Evolutionary conservation across 2,329 filamentous ascomycete genomes (phyloP), one percentile per base, ranked within the genome.

Genomic region (Aspergillus clavatus): DNA sequence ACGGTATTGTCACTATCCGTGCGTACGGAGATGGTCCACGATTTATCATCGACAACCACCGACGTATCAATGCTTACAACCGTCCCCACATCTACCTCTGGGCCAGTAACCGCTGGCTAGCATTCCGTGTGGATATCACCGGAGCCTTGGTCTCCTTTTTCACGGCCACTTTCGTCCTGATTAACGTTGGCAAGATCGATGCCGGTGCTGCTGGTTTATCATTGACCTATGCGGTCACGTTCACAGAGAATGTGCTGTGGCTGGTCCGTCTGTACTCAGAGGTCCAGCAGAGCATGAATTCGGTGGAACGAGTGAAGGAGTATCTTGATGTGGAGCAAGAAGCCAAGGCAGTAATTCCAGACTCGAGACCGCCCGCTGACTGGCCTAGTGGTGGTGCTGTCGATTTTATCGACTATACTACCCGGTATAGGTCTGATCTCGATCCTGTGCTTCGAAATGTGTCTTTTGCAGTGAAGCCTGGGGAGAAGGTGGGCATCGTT

Each of bases 241-340:
- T 98, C 61, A 95, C 90, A 0, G 93, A 98, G 67, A 97, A 95
- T 55, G 86, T 98, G 5, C 73, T 98, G 14, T 98, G 93, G 93
- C 83, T 97, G 44, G 90, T 98, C 23, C 84, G 93, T 38, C 77
- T 96, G 11, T 98, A 98, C 66, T 86, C 90, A 0, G 82, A 87
- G 62, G 96, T 97, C 60, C 93, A 98, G 71, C 93, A 98, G 69
- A 97, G 96, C 70, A 97, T 98, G 93, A 98, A 98, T 70, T 91
- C 91, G 2, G 90, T 97, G 39, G 93, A 98, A 71, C 87, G 93
- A 61, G 85, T 98, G 62, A 94, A 95, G 72, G 93, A 98, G 65
- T 98, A 97, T 62, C 79, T 97, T 27, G 89, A 97, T 36, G 87
- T 98, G 1, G 91, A 97, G 58, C 91, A 96, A 66, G 93, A 98